These are phyloP conservation scores for Apiotrichum mycotoxinovorans DNA, from an alignment of 1,284 basidiomycete species.

Conservation along the genomic window DNA sequence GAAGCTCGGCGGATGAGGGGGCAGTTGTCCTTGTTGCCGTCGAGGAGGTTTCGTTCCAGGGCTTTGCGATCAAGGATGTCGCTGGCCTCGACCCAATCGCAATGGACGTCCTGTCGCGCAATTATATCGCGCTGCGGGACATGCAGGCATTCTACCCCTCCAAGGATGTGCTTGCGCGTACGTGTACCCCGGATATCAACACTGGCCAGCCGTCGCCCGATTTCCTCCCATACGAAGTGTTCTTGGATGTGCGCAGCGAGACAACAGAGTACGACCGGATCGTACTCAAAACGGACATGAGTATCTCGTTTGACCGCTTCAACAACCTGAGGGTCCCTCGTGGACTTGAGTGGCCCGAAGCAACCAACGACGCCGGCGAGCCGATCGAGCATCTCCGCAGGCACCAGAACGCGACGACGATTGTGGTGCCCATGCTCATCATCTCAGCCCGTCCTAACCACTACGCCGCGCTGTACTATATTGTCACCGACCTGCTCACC, in stretches of 20 bases:
- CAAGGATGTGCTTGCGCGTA: conserved; percentile 30
- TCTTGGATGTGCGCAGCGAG: conserved; percentile 79
- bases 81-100: conserved; percentile 76
- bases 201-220: conserved; percentile 27
- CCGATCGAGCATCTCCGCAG: conserved; percentile 67
- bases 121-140: conserved; percentile 69
- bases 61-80: conserved; percentile 76
- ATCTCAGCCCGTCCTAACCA: conserved; percentile 84
- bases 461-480: conserved; percentile 81
- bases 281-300: conserved; percentile 82
- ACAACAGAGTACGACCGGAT: conserved; percentile 80
- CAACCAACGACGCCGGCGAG: conserved; percentile 47
- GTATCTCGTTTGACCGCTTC: conserved; percentile 88
- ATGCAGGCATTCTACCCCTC: conserved; percentile 84
- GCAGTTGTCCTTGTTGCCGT: conserved; percentile 75
- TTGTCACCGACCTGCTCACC: conserved; percentile 81
- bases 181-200: neutral
- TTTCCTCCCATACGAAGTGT: conserved; percentile 78
- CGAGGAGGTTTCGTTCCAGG: conserved; percentile 74
- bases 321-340: conserved; percentile 82
- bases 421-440: conserved; percentile 79
- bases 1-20: conserved; percentile 61
- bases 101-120: conserved; percentile 78
- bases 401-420: conserved; percentile 76
- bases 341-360: conserved; percentile 53